phyloP scores from a whole-genome alignment of 805 yeast species.

The Isabelozyma gotoi region DNA sequence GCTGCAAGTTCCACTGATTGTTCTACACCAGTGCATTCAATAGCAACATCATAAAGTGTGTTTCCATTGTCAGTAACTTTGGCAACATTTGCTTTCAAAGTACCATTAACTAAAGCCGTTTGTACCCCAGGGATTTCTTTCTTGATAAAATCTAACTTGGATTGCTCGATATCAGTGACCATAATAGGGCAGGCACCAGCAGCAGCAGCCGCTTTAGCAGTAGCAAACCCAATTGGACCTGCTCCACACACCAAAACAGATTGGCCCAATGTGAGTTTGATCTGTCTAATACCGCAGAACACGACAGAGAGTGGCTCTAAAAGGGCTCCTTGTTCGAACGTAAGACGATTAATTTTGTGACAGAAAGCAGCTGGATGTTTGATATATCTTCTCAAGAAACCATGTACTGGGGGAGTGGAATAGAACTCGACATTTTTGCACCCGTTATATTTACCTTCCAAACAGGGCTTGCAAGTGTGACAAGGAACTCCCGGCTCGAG shows the following conservation, averaged over 20 bases:
- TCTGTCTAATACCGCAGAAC: conserved; percentile 49
- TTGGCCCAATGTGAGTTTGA: conserved; percentile 35
- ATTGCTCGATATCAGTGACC: conserved; percentile 7
- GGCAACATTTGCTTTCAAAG: conserved; percentile 10
- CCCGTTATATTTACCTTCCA: conserved; percentile 8
- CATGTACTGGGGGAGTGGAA: conserved; percentile 6
- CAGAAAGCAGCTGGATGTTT: conserved; percentile 8
- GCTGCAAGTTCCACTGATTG: conserved; percentile 17
- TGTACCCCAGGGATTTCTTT: not conserved
- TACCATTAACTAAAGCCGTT: not conserved
- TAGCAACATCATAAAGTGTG: conserved; percentile 17
- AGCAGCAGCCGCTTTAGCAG: conserved; percentile 3
- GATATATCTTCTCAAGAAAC: conserved; percentile 8
- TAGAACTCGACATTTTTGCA: conserved; percentile 3
- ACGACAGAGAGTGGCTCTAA: conserved; percentile 58
- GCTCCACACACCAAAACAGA: conserved; percentile 6
- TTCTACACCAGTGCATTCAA: conserved; percentile 21
- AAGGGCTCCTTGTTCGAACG: conserved; percentile 53
- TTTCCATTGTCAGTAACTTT: conserved; percentile 21
- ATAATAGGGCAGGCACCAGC: conserved; percentile 9
- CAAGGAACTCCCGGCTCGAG: conserved; percentile 54
- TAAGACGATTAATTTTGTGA: conserved; percentile 29
- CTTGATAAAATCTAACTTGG: conserved; percentile 6
- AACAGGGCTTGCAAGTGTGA: conserved; percentile 6
- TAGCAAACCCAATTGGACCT: conserved; percentile 7